These are phyloP conservation scores for Tillandsia fasciculata DNA, from an alignment of 176 grass and related monocot species.

Conservation along the genomic window DNA sequence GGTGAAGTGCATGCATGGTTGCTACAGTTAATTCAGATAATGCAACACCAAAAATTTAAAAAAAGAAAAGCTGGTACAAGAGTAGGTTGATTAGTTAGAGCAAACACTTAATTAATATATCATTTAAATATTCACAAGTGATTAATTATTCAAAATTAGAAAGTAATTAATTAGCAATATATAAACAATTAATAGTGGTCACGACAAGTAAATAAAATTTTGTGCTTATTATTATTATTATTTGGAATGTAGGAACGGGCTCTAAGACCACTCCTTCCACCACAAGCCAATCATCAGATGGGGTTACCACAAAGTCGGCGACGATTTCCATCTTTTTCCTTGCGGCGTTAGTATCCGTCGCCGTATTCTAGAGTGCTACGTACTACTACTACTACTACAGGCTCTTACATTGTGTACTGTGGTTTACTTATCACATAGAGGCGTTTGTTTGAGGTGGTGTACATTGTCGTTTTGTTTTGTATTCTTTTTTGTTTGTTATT, in stretches of 20 bases:
- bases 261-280: conserved; percentile 24
- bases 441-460: no score
- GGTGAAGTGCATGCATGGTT: conserved; percentile 4
- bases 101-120: no score
- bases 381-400: no score
- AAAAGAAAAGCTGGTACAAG: not conserved
- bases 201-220: not conserved
- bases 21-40: not conserved
- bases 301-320: conserved; percentile 6
- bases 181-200: not conserved
- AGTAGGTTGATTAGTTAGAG: no score
- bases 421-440: no score
- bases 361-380: conserved; percentile 4
- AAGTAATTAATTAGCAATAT: no score
- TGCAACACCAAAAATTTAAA: not conserved
- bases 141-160: no score
- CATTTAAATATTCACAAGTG: no score
- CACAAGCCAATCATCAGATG: not conserved
- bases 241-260: conserved; percentile 24
- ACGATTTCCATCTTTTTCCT: conserved; percentile 9
- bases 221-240: not conserved
- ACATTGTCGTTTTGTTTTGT: no score
- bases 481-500: no score
- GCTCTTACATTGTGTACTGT: no score
- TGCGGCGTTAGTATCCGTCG: conserved; percentile 22